Evolutionary conservation across 306 rosid species (phyloP), one percentile per base, ranked within the genome.

Genomic region (Trifolium pratense): DNA sequence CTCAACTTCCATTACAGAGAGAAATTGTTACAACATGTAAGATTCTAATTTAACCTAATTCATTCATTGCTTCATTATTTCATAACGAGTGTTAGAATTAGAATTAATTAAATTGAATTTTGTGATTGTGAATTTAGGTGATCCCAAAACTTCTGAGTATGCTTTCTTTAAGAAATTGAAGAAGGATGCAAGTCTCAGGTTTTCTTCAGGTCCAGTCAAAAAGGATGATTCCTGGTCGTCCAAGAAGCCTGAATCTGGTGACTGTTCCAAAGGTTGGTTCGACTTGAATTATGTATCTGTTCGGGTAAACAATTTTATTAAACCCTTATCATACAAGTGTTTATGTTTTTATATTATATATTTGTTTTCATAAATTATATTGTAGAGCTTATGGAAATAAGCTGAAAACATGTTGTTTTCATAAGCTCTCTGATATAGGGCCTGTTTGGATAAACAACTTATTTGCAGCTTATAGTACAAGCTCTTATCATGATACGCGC

Each of bases 131-230:
- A 63, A 58, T 52, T 45, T 20, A 71, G 83, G 74, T 55, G 79
- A 68, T 53, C 82, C 93, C 2, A 90, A 93, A 86, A 93, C 97
- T 72, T 87, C 97, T 0, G 98, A 91, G 84, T 93, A 72, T 71
- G 93, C 96, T 34, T 90, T 90, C 79, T 90, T 87, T 34, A 88
- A 79, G 90, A 92, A 87, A 80, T 75, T 90, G 51, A 92, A 84
- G 92, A 81, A 87, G 78, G 84, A 82, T 51, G 95, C 87, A 15
- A 69, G 66, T 55, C 71, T 45, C 5, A 80, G 70, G 57, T 49
- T 66, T 43, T 66, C 48, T 42, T 76, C 83, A 3, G 78, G 39
- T 79, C 57, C 83, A 20, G 18, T 23, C 3, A 76, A 58, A 17
- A 75, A 69, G 58, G 87, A 79, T 77, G 73, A 17, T 26, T 43